These are phyloP conservation scores for Sporobolomyces roseus DNA, from an alignment of 768 basidiomycete genomes.

Conservation along the genomic window DNA sequence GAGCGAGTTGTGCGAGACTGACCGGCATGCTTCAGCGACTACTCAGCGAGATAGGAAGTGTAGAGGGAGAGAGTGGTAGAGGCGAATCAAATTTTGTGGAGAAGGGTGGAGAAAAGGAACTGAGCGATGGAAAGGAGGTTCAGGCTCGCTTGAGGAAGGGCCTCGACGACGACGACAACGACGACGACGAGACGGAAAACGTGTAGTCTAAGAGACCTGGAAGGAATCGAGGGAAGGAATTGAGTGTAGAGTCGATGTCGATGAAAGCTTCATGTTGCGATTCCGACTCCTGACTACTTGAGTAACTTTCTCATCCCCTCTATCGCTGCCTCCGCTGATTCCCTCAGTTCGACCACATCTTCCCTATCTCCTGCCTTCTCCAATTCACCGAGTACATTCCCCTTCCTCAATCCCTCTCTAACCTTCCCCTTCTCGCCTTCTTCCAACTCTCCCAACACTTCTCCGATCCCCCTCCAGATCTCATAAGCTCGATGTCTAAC, in stretches of 20 bases:
- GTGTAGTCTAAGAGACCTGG: not conserved
- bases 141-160: too few relatives aligned
- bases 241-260: not conserved
- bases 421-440: not conserved
- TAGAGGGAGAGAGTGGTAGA: too few relatives aligned
- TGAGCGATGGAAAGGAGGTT: too few relatives aligned
- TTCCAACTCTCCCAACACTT: not conserved
- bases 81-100: too few relatives aligned
- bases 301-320: not conserved
- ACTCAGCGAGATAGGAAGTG: too few relatives aligned
- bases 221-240: too few relatives aligned
- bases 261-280: not conserved
- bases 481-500: slow-evolving; percentile 29
- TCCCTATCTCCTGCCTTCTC: not conserved
- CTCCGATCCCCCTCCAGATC: slow-evolving; percentile 18
- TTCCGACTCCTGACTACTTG: not conserved
- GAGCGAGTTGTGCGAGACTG: too few relatives aligned
- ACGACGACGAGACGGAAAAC: too few relatives aligned
- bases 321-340: not conserved
- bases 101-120: too few relatives aligned
- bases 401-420: not conserved
- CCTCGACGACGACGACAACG: too few relatives aligned
- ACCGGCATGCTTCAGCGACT: too few relatives aligned
- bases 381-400: not conserved
- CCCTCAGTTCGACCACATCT: not conserved